Evolutionary conservation across 1,284 basidiomycete species (phyloP).

Genomic region (Filobasidium uniguttulatum): DNA sequence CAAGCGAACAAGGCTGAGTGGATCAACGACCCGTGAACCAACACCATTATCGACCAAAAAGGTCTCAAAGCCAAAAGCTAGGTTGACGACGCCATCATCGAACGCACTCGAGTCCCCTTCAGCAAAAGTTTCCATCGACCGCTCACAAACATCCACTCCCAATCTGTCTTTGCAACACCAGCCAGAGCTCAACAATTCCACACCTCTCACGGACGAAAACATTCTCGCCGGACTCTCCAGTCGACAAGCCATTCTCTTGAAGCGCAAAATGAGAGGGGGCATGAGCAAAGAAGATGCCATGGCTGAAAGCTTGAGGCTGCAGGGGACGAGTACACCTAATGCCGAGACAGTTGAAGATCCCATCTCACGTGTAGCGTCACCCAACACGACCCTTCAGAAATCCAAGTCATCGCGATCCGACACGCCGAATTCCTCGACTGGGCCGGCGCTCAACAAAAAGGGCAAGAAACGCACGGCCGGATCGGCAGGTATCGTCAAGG

Average conservation of each 20-base stretch:
- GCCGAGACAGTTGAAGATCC: background rate
- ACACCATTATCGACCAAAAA: too few relatives aligned
- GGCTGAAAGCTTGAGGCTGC: slow-evolving; percentile 23
- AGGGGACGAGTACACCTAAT: background rate
- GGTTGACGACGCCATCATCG: too few relatives aligned
- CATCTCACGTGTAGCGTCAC: background rate
- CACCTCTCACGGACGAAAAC: slow-evolving; percentile 20
- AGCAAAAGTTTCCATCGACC: too few relatives aligned
- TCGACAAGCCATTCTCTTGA: slow-evolving; percentile 35
- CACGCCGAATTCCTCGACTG: background rate
- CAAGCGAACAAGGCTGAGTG: too few relatives aligned
- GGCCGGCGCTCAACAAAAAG: background rate
- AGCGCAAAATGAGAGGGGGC: slow-evolving; percentile 31
- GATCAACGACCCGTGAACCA: too few relatives aligned
- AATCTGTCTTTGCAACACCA: slow-evolving; percentile 8
- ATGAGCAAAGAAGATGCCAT: slow-evolving; percentile 22
- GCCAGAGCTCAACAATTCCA: slow-evolving; percentile 13
- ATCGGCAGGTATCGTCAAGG: too few relatives aligned
- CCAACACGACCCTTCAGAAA: background rate
- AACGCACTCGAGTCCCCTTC: too few relatives aligned
- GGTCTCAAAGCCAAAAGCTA: too few relatives aligned
- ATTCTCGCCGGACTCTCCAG: slow-evolving; percentile 35
- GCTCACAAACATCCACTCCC: too few relatives aligned
- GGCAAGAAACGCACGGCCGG: background rate
- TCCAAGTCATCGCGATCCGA: background rate